These are phyloP conservation scores for Aureobasidium melanogenum DNA, from an alignment of 2,329 filamentous ascomycete species.

Conservation along the genomic window DNA sequence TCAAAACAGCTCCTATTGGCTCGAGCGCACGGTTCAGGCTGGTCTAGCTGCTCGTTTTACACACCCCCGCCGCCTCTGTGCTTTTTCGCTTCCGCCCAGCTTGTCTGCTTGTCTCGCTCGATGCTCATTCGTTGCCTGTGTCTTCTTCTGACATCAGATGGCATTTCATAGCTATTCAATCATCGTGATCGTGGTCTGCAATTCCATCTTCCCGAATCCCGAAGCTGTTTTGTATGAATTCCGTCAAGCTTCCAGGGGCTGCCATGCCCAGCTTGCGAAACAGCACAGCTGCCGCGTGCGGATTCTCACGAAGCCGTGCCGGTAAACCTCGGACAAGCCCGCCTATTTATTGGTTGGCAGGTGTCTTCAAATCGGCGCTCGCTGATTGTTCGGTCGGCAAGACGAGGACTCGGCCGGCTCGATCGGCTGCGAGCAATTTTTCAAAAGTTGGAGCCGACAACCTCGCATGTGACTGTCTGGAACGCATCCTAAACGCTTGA, in stretches of 20 bases:
- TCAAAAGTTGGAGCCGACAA: conserved; percentile 1
- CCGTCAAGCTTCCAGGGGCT: not conserved
- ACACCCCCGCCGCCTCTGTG: conserved; percentile 10
- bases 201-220: not conserved
- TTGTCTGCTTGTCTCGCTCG: not conserved
- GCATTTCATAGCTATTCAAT: not conserved
- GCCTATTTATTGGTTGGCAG: not conserved
- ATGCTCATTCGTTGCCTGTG: not conserved
- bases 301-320: not conserved
- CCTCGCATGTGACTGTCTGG: not conserved
- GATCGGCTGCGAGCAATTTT: conserved; percentile 4
- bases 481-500: not conserved
- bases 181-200: not conserved
- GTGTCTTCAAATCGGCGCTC: not conserved
- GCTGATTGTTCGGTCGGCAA: conserved; percentile 6
- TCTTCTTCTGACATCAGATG: not conserved
- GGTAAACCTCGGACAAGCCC: conserved; percentile 2
- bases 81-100: conserved; percentile 8
- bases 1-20: conserved; percentile 5
- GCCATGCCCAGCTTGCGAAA: not conserved
- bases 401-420: conserved; percentile 1
- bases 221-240: not conserved
- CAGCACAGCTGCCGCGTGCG: not conserved
- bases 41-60: conserved; percentile 2
- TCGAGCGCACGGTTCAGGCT: not conserved